phyloP scores from a whole-genome alignment of 2,329 filamentous ascomycete species.

The Ceratocystis papillata region DNA sequence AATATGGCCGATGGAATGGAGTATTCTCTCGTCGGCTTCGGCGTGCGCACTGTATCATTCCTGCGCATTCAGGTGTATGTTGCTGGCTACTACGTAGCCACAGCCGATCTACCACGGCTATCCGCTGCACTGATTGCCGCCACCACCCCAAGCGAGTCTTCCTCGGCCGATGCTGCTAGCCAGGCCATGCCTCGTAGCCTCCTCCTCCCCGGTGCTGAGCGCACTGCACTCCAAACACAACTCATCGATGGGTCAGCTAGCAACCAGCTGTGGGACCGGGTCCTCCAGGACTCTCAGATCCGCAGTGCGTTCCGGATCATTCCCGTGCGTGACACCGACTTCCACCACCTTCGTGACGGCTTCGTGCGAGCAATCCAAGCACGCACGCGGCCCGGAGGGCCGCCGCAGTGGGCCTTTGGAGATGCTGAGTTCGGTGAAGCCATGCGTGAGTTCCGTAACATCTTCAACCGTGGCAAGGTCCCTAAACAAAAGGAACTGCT shows the following conservation, averaged over 20 bases:
- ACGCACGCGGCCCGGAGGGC: constrained; percentile 42
- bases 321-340: constrained; percentile 89
- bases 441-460: constrained; percentile 63
- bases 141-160: constrained; percentile 56
- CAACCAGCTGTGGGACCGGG: constrained; percentile 61
- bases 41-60: constrained; percentile 82
- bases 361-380: constrained; percentile 78
- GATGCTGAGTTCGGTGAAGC: constrained; percentile 68
- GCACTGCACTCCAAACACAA: constrained; percentile 55
- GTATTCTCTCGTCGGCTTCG: constrained; percentile 80
- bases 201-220: constrained; percentile 64
- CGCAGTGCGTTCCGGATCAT: constrained; percentile 72
- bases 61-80: constrained; percentile 87
- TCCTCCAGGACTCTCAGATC: constrained; percentile 57
- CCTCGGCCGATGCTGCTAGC: too few relatives aligned
- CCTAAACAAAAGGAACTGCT: constrained; percentile 71
- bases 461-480: constrained; percentile 74
- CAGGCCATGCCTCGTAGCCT: neutral
- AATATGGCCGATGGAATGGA: constrained; percentile 49
- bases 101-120: constrained; percentile 66
- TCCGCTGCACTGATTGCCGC: constrained; percentile 66
- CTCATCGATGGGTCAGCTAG: constrained; percentile 60
- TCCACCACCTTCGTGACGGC: constrained; percentile 80
- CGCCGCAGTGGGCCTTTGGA: constrained; percentile 43
- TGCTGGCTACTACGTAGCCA: constrained; percentile 83